Evolutionary conservation across 2,329 filamentous ascomycete genomes (phyloP), one percentile per base, ranked within the genome.

Genomic region (Hypoxylon sp.): DNA sequence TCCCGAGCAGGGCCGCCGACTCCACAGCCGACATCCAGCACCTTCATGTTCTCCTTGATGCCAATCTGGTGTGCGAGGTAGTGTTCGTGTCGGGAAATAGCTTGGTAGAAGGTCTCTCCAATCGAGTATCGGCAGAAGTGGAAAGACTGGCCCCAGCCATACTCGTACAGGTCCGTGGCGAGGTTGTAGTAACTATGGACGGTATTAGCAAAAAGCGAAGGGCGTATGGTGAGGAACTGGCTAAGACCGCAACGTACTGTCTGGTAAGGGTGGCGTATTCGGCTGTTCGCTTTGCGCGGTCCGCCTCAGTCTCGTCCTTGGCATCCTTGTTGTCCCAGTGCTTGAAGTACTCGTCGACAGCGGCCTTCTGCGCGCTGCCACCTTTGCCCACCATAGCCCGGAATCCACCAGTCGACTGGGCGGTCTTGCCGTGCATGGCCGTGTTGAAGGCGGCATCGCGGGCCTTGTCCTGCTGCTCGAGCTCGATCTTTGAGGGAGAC

Each of bases 61-160:
- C 88, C 88, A 75, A 97, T 96, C 75, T 87, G 86, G 77, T 93
- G 87, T 42, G 95, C 95, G 24, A 99, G 89, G 80, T 97, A 98
- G 82, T 99, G 95, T 81, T 99, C 95, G 73, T 99, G 95, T 57
- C 95, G 90, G 66, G 93, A 91, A 77, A 98, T 94, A 61, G 93
- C 93, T 78, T 96, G 91, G 76, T 86, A 81, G 81, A 98, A 98
- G 48, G 87, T 81, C 80, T 99, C 95, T 73, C 90, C 89, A 67
- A 88, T 81, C 52, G 91, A 90, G 78, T 94, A 97, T 63, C 94
- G 92, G 80, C 91, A 96, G 84, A 99, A 98, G 79, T 99, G 94
- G 84, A 99, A 99, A 46, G 89, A 94, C 71, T 92, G 88, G 61
- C 91, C 91, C 93, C 95, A 99, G 70, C 93, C 95, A 69, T 97